Evolutionary conservation across 768 basidiomycete genomes (phyloP), one percentile per base, ranked within the genome.

Genomic region (Clavaria fumosa): DNA sequence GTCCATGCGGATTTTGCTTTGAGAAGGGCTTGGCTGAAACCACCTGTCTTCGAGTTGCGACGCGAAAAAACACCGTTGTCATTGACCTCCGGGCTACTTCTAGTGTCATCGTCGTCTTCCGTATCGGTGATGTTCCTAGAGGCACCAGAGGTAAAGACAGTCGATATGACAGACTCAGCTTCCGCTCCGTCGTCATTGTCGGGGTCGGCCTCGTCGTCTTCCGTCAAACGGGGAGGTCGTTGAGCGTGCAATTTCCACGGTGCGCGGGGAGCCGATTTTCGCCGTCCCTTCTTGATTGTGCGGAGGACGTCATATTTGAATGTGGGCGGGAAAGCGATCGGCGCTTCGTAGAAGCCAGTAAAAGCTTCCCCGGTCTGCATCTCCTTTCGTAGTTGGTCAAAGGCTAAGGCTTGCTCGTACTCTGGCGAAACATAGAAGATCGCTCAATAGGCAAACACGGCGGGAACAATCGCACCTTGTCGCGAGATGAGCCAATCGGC

Each of bases 401-500:
- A 96, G 7, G 75, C 77, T 7, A 95, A 69, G 0, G 89, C 89
- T 48, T 89, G 80, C 1, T 63, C 60, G 46, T 83, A 96, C 14
- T 91, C 86, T 86, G 45, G n/a, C n/a, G n/a, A n/a, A n/a, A n/a
- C n/a, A n/a, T n/a, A 15, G 18, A 24, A 20, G 23, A 26, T 36
- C 28, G 23, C 5, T 11, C 19, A 45, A 21, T 35, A 19, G 30
- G 17, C 21, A 18, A n/a, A n/a, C n/a, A n/a, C n/a, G n/a, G n/a
- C n/a, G n/a, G n/a, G n/a, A n/a, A n/a, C n/a, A n/a, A n/a, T n/a
- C n/a, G 34, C 34, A 82, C 83, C 83, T 62, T 77, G 75, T 23
- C 74, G 71, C 18, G 83, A 73, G 42, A 91, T 75, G 3, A 96
- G 62, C 89, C 90, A 95, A 55, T 96, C 91, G 3, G 90, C 90